Evolutionary conservation across 176 grass and related monocot species (phyloP).

Genomic region (Dendrocalamus sinicus): DNA sequence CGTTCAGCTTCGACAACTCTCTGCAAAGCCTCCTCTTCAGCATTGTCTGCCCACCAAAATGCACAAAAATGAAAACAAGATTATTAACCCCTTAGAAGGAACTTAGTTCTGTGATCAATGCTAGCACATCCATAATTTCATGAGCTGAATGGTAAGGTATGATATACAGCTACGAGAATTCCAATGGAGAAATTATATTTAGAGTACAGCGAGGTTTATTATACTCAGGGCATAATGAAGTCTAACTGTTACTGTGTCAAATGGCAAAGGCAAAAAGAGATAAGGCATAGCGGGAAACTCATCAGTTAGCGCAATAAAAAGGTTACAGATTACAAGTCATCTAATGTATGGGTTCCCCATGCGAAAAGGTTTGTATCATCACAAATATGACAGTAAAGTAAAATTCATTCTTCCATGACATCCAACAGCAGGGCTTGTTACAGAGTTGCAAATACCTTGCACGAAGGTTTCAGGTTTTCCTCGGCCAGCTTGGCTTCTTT

Average conservation of each 20-base stretch:
- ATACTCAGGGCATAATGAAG: neutral
- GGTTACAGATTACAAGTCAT: neutral
- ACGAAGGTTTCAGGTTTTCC: slow-evolving; percentile 56
- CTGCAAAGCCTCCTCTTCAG: slow-evolving; percentile 60
- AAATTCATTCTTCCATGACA: neutral
- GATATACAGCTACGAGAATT: neutral
- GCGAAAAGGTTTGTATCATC: neutral
- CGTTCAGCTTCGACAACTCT: slow-evolving; percentile 67
- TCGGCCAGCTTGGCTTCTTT: slow-evolving; percentile 63
- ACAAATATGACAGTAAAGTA: neutral
- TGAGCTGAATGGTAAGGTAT: neutral
- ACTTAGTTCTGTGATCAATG: slow-evolving; percentile 13
- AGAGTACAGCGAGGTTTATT: neutral
- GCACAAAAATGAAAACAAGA: slow-evolving; percentile 19
- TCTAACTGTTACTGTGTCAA: neutral
- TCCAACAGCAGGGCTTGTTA: neutral
- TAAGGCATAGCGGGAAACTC: neutral
- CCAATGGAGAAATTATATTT: neutral
- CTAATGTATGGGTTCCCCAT: neutral
- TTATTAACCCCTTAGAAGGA: slow-evolving; percentile 1
- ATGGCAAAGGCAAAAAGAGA: neutral
- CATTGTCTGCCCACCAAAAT: slow-evolving; percentile 49
- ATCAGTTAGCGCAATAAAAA: neutral
- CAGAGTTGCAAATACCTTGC: slow-evolving; percentile 58
- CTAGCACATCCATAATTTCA: neutral